Conservation (phyloP, 2,329 filamentous ascomycete species). For the Rutstroemia sp. region DNA sequence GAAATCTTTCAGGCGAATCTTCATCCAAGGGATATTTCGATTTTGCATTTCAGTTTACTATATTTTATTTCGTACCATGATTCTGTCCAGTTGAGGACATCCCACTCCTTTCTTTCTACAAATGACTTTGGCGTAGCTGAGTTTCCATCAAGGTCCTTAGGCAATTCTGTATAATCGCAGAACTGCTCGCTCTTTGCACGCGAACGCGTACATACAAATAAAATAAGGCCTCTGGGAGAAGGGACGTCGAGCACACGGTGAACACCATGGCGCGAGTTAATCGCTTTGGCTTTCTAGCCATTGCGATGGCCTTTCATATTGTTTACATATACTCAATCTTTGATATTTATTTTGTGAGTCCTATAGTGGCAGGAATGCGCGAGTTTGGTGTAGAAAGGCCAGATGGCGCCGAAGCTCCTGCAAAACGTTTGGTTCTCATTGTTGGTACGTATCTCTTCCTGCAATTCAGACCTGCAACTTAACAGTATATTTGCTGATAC, state of each 20-base stretch:
- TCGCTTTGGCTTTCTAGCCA: conserved; percentile 76
- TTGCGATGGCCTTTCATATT: conserved; percentile 87
- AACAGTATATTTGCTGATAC: conserved; percentile 10
- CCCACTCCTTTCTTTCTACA: conserved; percentile 4
- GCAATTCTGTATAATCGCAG: background rate
- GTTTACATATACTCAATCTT: conserved; percentile 95
- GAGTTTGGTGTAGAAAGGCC: conserved; percentile 64
- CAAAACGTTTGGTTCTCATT: conserved; percentile 84
- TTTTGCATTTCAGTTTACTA: background rate
- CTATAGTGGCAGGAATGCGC: conserved; percentile 92
- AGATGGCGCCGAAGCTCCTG: conserved; percentile 58
- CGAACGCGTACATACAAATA: background rate
- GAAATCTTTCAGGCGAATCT: too few relatives aligned
- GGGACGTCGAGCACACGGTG: conserved; percentile 34
- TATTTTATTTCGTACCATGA: background rate
- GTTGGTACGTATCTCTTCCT: conserved; percentile 56
- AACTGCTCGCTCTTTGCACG: background rate
- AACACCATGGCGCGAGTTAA: conserved; percentile 45
- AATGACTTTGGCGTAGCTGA: conserved; percentile 3
- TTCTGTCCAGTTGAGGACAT: conserved; percentile 1
- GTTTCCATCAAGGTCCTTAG: background rate
- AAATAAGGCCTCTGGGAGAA: background rate
- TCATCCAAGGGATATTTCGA: too few relatives aligned
- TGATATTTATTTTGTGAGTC: conserved; percentile 97
- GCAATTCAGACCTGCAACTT: background rate